Conservation (phyloP, 2,329 filamentous ascomycete species). For the Cytospora piceae region DNA sequence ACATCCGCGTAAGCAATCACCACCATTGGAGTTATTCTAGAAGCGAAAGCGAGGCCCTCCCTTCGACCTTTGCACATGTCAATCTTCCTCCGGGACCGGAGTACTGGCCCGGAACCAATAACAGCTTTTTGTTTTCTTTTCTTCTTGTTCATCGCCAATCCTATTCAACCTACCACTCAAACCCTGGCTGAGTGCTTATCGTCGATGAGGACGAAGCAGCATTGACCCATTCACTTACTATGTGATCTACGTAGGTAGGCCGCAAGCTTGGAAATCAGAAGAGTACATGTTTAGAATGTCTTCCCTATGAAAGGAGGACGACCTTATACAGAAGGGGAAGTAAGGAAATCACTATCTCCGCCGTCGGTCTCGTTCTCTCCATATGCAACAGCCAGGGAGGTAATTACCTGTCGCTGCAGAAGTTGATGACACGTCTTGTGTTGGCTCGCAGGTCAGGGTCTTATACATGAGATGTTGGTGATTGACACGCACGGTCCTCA, state of each 20-base stretch:
- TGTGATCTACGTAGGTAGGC: background rate
- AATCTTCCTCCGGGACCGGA: constrained; percentile 1
- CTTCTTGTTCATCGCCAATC: background rate
- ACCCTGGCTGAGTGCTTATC: background rate
- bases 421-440: constrained; percentile 1
- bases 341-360: too few species aligned
- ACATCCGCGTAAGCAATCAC: background rate
- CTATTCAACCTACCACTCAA: background rate
- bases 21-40: constrained; percentile 1
- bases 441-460: background rate
- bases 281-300: too few species aligned
- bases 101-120: background rate
- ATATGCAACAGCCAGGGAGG: background rate
- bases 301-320: too few species aligned
- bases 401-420: background rate
- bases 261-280: too few species aligned
- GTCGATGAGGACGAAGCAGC: background rate
- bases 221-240: background rate
- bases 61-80: constrained; percentile 3
- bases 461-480: background rate
- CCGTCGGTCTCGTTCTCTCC: too few species aligned
- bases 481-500: constrained; percentile 6
- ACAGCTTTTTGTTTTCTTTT: too few species aligned
- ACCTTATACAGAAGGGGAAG: too few species aligned
- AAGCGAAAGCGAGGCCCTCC: constrained; percentile 19